A percentile compares a stretch with the other conserved stretches of the same genome.
Conservation (phyloP, 2,329 filamentous ascomycete genomes). For the Furcasterigmium sp. region DNA sequence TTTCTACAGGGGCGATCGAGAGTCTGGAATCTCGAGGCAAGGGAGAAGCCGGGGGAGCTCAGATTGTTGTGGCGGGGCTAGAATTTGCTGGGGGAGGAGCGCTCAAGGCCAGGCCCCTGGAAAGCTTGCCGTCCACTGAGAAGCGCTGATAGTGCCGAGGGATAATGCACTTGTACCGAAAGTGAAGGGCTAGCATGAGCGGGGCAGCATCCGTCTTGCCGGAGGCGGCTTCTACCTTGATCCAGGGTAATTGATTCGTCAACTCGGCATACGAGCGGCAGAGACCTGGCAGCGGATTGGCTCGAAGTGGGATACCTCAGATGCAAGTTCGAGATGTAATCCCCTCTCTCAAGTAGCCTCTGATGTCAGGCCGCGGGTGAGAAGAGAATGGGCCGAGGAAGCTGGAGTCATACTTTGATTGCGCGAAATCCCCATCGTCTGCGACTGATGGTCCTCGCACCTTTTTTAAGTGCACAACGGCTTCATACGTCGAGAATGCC, state of each 20-base stretch:
- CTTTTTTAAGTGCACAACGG: too few relatives aligned
- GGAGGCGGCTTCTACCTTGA: not conserved
- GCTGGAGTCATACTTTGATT: too few relatives aligned
- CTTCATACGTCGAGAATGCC: too few relatives aligned
- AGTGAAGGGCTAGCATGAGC: not conserved
- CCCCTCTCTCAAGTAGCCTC: not conserved
- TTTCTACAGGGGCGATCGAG: not conserved
- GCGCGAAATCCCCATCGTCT: too few relatives aligned
- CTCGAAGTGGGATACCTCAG: not conserved
- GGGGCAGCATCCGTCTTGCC: not conserved
- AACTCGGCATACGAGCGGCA: not conserved
- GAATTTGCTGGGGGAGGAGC: not conserved
- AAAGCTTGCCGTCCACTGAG: too few relatives aligned
- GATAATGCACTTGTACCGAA: not conserved
- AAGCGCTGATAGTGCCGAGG: too few relatives aligned
- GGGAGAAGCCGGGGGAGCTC: not conserved
- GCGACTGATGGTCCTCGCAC: too few relatives aligned
- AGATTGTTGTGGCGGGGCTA: not conserved
- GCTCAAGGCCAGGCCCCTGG: not conserved
- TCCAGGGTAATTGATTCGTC: not conserved
- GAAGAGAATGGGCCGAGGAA: not conserved
- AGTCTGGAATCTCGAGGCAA: not conserved
- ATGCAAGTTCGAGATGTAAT: not conserved
- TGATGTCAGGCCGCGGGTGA: not conserved
- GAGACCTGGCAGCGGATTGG: not conserved